A percentile compares a stretch with the other conserved stretches of the same genome.
These are phyloP conservation scores for Hypomontagnella monticulosa DNA, from an alignment of 495 filamentous ascomycete species.

Conservation along the genomic window DNA sequence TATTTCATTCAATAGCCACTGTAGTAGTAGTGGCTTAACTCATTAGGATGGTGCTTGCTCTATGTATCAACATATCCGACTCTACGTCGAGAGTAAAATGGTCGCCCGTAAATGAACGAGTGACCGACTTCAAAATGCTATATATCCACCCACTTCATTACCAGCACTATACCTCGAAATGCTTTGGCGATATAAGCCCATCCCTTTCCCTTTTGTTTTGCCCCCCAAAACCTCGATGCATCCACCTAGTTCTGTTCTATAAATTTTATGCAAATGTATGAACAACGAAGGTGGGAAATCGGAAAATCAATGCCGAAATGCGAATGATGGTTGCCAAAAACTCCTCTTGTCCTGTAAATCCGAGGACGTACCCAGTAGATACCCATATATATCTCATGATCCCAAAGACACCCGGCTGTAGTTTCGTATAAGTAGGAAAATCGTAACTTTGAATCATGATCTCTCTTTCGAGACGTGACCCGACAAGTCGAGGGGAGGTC, in stretches of 20 bases:
- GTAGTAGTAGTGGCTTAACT: too few relatives aligned
- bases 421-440: slow-evolving; percentile 10
- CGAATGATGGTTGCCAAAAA: slow-evolving; percentile 3
- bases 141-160: slow-evolving; percentile 9
- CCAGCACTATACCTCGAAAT: neutral
- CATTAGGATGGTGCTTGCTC: too few relatives aligned
- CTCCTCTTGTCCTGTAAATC: neutral
- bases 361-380: neutral
- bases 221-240: slow-evolving; percentile 10
- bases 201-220: slow-evolving; percentile 11
- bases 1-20: too few relatives aligned
- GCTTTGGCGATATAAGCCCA: slow-evolving; percentile 1
- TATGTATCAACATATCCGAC: too few relatives aligned
- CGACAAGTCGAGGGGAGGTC: neutral
- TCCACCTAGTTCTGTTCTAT: neutral
- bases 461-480: slow-evolving; percentile 13
- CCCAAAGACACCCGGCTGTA: neutral
- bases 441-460: slow-evolving; percentile 23
- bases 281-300: neutral
- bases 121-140: too few relatives aligned
- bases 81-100: too few relatives aligned
- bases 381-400: slow-evolving; percentile 10
- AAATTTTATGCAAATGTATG: neutral
- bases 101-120: too few relatives aligned
- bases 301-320: slow-evolving; percentile 3